Evolutionary conservation across 1,284 basidiomycete species (phyloP).

Genomic region (Sphagnurus paluster): DNA sequence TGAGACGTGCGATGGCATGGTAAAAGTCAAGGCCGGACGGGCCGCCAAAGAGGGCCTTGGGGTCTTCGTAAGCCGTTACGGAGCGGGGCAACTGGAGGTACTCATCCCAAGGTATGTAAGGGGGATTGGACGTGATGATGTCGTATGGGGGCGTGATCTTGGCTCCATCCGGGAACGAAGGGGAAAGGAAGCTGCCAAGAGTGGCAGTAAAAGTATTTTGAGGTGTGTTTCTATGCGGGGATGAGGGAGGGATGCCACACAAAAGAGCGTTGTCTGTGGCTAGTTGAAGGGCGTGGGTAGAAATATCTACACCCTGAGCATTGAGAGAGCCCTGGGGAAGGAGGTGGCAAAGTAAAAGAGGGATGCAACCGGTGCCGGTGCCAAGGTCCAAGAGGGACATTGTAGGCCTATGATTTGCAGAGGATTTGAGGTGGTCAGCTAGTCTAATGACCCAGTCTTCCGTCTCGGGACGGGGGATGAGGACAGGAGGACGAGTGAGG

Average conservation of each 20-base stretch:
- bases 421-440: conserved; percentile 41
- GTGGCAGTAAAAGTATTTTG: conserved; percentile 50
- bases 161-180: conserved; percentile 36
- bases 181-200: conserved; percentile 48
- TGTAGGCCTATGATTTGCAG: conserved; percentile 28
- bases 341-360: conserved; percentile 72
- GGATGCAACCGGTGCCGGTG: conserved; percentile 89
- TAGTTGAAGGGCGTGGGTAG: conserved; percentile 64
- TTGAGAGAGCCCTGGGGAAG: conserved; percentile 50
- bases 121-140: conserved; percentile 90
- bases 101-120: conserved; percentile 77
- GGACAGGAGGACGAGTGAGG: conserved; percentile 69
- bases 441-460: conserved; percentile 76
- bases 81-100: conserved; percentile 64
- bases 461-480: conserved; percentile 93
- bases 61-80: conserved; percentile 81
- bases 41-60: conserved; percentile 78
- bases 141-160: conserved; percentile 57
- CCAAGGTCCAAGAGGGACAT: conserved; percentile 79
- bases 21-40: conserved; percentile 78
- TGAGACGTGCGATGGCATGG: conserved; percentile 62
- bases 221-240: conserved; percentile 19
- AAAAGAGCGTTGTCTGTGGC: conserved; percentile 67
- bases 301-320: conserved; percentile 75
- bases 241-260: conserved; percentile 37